Base-by-base conservation (phyloP, 2,329 filamentous ascomycete species). In the Alternaria sp. region DNA sequence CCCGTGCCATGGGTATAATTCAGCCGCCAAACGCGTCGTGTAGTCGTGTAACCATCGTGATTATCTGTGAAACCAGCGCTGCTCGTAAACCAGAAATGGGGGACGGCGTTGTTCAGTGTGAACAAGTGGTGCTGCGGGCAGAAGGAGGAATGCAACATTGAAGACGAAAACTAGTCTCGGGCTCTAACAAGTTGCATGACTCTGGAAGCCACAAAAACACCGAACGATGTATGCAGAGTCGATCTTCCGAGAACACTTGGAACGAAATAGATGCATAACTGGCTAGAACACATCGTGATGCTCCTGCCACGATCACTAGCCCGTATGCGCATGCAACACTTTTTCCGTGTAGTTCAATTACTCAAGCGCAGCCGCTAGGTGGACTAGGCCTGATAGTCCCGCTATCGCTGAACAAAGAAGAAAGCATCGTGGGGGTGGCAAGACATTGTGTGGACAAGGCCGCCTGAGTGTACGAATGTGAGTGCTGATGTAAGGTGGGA, bases 1-100 rank as follows among this genome's bases (percentile, higher is more conserved):
- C 57, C 58, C 33, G 50, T 55, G 23, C 56, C 43, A 49, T 55
- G 50, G 60, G 44, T 21, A 14, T 57, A 20, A 37, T 62, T 55
- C 55, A 61, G 65, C 60, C 58, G 37, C 58, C 44, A 25, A 57
- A 41, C 21, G 58, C 58, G 60, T 37, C 26, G 65, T 66, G 60
- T 58, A 62, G 58, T 60, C 54, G 65, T 68, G 60, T 58, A 62
- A 61, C 60, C 54, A 61, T 68, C 50, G 63, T 64, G 50, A 57
- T 49, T 26, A 37, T 49, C 15, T 28, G 64, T 58, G 41, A 25
- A 54, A 43, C 41, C 28, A 18, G 25, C 30, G 23, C 11, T 21
- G 45, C 43, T 21, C 41, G 21, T 33, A 46, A 20, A 14, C n/a
- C 28, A 15, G 23, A 18, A 10, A n/a, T 18, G n/a, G 43, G 43